These are phyloP conservation scores for Phytophthora tentaculata DNA, from an alignment of 352 stramenopile genomes.

Conservation along the genomic window DNA sequence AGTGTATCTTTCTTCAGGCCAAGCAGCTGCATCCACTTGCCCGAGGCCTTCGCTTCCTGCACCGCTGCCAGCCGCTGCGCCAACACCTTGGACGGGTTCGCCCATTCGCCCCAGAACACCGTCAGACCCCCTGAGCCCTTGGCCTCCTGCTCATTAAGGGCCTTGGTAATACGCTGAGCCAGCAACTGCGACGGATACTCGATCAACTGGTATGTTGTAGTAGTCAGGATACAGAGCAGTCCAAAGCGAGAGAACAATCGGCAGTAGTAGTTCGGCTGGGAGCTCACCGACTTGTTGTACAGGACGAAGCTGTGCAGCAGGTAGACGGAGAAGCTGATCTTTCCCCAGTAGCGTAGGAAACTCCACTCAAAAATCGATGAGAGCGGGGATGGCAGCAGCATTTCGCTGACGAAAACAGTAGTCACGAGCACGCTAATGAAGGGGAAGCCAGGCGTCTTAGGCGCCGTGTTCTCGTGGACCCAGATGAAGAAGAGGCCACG, in stretches of 20 bases:
- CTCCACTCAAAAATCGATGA: conserved; percentile 51
- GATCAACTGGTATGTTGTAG: conserved; percentile 44
- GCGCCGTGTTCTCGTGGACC: conserved; percentile 39
- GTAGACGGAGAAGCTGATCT: conserved; percentile 61
- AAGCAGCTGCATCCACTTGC: conserved; percentile 25
- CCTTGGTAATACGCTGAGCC: conserved; percentile 46
- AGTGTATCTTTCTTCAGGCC: conserved; percentile 13
- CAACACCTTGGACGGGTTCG: conserved; percentile 30
- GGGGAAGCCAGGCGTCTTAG: conserved; percentile 28
- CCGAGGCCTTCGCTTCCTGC: conserved; percentile 28
- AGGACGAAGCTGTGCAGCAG: conserved; percentile 52
- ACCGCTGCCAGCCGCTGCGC: conserved; percentile 19
- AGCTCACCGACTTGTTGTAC: conserved; percentile 30
- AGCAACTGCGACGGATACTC: conserved; percentile 62
- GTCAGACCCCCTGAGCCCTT: conserved; percentile 28
- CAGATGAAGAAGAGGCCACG: conserved; percentile 48
- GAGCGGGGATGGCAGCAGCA: conserved; percentile 41
- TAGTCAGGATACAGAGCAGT: conserved; percentile 38
- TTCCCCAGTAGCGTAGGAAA: conserved; percentile 46
- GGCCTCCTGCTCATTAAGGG: conserved; percentile 31
- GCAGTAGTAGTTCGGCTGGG: conserved; percentile 43
- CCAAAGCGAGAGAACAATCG: conserved; percentile 40
- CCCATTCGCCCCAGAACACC: conserved; percentile 34
- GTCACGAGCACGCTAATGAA: conserved; percentile 45
- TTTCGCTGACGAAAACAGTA: conserved; percentile 44